Base-by-base conservation (phyloP, 2,329 filamentous ascomycete genomes). In the Orbilia ellipsospora region DNA sequence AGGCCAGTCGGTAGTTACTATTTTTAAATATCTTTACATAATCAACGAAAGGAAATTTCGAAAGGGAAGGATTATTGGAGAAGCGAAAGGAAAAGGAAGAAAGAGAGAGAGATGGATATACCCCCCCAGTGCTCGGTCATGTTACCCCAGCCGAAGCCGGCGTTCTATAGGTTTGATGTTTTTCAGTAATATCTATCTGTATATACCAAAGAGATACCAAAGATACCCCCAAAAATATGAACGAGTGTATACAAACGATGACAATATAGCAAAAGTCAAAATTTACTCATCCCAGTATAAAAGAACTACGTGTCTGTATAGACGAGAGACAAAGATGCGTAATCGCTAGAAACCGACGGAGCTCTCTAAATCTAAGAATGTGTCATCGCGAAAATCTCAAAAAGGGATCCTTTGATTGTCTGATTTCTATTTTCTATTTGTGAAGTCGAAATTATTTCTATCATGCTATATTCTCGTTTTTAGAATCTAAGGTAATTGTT, bases 101-200 rank as follows among this genome's bases (percentile, higher is more conserved):
- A 36, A 36, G 31, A 10, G 5, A 36, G 65, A 62, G 36, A 62
- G 54, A 62, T 45, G 48, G 10, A 36, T 36, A 57, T 57, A 60
- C 56, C 36, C 18, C 18, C 23, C 23, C 4, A 45, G 36, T 1
- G 36, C 40, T 57, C 16, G 16, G 18, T 42, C 16, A 18, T 23
- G 23, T 23, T 23, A 23, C 23, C 23, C 23, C 4, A 23, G 23
- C 23, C 23, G 23, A 23, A 23, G 23, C 23, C 23, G 23, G 23
- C 23, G 23, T 23, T 23, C 23, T 23, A 23, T 23, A 2, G 23
- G 23, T 23, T 23, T 23, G 23, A 23, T 23, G 2, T 57, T 42
- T 67, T 64, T 44, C 16, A 18, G 36, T 6, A 26, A 16, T 59
- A 44, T n/a, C 8, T 51, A 36, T 63, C 54, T 63, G 52, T 70